Conservation (phyloP, 495 filamentous ascomycete genomes). For the Trichoderma erinaceum region DNA sequence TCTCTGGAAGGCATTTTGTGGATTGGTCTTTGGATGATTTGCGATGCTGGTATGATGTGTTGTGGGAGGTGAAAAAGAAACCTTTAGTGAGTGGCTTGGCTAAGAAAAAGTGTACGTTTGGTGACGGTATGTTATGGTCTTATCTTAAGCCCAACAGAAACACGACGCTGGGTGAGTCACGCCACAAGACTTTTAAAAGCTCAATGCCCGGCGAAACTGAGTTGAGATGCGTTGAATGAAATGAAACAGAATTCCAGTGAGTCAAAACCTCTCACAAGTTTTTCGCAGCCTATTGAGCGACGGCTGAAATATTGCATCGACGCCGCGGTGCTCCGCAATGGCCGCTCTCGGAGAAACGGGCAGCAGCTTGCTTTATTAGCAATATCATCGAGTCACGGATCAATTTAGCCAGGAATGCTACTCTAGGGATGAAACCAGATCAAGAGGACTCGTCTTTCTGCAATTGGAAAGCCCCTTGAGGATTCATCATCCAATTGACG, state of each 20-base stretch:
- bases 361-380: background rate
- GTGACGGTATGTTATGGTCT: background rate
- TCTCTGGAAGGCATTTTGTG: constrained; percentile 27
- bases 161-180: background rate
- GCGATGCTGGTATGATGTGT: background rate
- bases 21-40: no score
- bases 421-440: no score
- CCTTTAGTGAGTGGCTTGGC: background rate
- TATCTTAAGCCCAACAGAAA: background rate
- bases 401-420: background rate
- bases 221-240: background rate
- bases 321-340: background rate
- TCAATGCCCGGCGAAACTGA: background rate
- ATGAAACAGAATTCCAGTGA: background rate
- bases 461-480: no score
- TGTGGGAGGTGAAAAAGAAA: background rate
- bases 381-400: background rate
- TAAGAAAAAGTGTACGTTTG: background rate
- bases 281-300: background rate
- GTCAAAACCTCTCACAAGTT: background rate
- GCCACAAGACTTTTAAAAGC: background rate
- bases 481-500: no score
- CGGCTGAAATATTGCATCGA: background rate
- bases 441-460: no score
- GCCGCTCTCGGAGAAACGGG: background rate